Evolutionary conservation across 805 yeast genomes (phyloP).

Genomic region (Kazachstania kunashirensis): DNA sequence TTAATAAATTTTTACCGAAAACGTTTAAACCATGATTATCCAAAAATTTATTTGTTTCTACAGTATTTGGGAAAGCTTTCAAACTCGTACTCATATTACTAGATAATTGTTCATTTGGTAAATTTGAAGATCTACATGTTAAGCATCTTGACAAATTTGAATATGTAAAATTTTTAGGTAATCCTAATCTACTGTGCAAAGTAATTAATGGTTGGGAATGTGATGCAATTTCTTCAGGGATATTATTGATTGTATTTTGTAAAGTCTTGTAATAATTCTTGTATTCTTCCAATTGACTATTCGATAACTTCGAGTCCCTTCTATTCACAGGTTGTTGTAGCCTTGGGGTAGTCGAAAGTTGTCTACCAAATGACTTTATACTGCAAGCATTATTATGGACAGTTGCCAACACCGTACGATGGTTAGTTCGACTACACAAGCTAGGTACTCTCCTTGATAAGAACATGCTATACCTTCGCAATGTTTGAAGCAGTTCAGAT

Average conservation of each 20-base stretch:
- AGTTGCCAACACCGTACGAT: not conserved
- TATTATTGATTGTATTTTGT: slow-evolving; percentile 12
- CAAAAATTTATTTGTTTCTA: slow-evolving; percentile 37
- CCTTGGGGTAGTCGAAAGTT: no score
- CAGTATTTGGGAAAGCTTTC: slow-evolving; percentile 19
- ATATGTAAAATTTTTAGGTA: slow-evolving; percentile 47
- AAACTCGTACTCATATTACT: not conserved
- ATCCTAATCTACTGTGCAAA: slow-evolving; percentile 62
- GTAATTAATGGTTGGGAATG: slow-evolving; percentile 68
- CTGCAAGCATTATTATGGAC: not conserved
- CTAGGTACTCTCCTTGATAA: not conserved
- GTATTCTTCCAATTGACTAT: slow-evolving; percentile 17
- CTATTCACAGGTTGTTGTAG: no score
- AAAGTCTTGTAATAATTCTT: slow-evolving; percentile 18
- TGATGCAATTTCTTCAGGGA: slow-evolving; percentile 42
- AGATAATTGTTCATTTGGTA: slow-evolving; percentile 8
- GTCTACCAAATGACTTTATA: not conserved
- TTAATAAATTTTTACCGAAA: slow-evolving; percentile 73
- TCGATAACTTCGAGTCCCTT: not conserved
- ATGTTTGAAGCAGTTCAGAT: no score
- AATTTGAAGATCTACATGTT: slow-evolving; percentile 42
- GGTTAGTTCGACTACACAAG: not conserved
- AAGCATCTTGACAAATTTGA: slow-evolving; percentile 74
- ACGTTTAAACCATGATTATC: slow-evolving; percentile 71
- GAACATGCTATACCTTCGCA: no score